Conservation (phyloP, 2,329 filamentous ascomycete species). For the Ustulina deusta region DNA sequence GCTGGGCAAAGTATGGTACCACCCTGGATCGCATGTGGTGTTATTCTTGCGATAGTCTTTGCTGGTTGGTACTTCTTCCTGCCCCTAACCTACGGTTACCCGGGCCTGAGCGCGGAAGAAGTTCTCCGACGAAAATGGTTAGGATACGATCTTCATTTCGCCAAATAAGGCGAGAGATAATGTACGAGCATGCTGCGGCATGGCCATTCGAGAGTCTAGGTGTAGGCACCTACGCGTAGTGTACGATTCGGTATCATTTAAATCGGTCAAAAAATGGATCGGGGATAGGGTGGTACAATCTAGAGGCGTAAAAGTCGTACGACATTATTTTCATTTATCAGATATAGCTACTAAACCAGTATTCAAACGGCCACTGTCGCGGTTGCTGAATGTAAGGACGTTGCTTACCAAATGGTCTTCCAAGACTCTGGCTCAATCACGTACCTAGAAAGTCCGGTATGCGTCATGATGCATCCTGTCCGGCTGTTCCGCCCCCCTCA, state of each 20-base stretch:
- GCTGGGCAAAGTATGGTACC: constrained; percentile 80
- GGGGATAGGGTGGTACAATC: constrained; percentile 40
- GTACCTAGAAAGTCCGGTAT: not conserved
- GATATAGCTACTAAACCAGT: constrained; percentile 10
- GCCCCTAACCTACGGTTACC: constrained; percentile 94
- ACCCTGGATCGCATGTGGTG: constrained; percentile 81
- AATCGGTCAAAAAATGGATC: constrained; percentile 36
- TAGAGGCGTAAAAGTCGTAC: constrained; percentile 37
- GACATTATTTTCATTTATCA: constrained; percentile 25
- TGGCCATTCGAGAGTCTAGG: constrained; percentile 30
- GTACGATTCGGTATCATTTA: constrained; percentile 45
- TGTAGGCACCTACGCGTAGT: constrained; percentile 32
- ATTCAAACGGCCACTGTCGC: not conserved
- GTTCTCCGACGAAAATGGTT: constrained; percentile 93
- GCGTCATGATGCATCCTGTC: not conserved
- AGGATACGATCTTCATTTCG: constrained; percentile 97
- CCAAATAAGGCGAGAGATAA: constrained; percentile 73
- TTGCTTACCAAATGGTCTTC: not conserved
- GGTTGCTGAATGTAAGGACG: not conserved
- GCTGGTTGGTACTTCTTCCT: constrained; percentile 94
- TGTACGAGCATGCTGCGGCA: constrained; percentile 20
- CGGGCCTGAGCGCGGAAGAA: constrained; percentile 82
- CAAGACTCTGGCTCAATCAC: not conserved
- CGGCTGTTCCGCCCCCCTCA: not conserved
- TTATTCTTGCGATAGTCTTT: constrained; percentile 75